Evolutionary conservation across 2,329 filamentous ascomycete species (phyloP).

Genomic region (Exophiala phaeomuriformis): DNA sequence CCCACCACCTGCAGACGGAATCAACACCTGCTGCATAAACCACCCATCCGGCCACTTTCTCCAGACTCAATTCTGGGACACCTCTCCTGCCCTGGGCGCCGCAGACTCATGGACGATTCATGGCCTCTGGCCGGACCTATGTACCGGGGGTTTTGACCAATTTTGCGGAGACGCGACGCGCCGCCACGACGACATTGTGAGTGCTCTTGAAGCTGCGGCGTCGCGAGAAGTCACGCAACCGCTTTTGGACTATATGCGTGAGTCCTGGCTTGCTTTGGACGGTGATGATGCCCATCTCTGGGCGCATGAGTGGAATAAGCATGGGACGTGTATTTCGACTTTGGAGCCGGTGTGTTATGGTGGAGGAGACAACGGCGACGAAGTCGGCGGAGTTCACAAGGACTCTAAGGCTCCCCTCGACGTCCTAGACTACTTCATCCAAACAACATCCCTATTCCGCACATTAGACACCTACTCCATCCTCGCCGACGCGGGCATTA

Average conservation of each 20-base stretch:
- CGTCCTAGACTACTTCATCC: conserved; percentile 62
- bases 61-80: conserved; percentile 73
- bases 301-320: conserved; percentile 69
- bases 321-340: conserved; percentile 61
- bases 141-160: conserved; percentile 61
- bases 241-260: conserved; percentile 59
- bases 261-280: conserved; percentile 63
- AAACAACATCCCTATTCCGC: conserved; percentile 59
- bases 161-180: conserved; percentile 55
- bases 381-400: not conserved
- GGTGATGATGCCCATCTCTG: conserved; percentile 60
- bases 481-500: conserved; percentile 55
- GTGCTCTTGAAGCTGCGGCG: conserved; percentile 19
- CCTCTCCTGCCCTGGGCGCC: conserved; percentile 57
- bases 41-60: conserved; percentile 63
- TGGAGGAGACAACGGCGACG: conserved; percentile 37
- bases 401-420: conserved; percentile 36
- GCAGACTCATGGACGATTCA: conserved; percentile 67
- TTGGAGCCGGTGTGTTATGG: conserved; percentile 60
- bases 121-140: conserved; percentile 62
- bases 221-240: conserved; percentile 30
- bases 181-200: conserved; percentile 59
- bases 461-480: conserved; percentile 57
- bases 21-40: conserved; percentile 67
- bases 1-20: conserved; percentile 8